Evolutionary conservation across 2,329 filamentous ascomycete genomes (phyloP).

Genomic region (Exophiala bonariae): DNA sequence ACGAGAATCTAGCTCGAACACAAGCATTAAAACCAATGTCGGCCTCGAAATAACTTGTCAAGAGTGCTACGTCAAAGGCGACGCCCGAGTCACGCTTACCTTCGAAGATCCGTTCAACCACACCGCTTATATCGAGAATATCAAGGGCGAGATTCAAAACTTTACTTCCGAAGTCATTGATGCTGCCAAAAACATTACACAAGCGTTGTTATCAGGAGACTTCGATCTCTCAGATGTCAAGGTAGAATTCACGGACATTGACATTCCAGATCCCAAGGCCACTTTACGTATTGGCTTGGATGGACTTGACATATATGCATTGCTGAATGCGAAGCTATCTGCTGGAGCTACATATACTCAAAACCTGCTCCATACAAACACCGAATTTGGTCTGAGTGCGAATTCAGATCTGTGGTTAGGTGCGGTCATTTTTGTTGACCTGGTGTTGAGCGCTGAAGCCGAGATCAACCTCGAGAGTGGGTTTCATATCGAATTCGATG

Average conservation of each 20-base stretch:
- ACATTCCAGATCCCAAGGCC: background rate
- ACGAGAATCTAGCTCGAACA: background rate
- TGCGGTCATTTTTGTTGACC: background rate
- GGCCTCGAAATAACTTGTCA: background rate
- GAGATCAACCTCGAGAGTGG: conserved; percentile 1
- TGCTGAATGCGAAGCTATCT: background rate
- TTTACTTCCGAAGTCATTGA: background rate
- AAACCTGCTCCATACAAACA: background rate
- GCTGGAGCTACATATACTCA: background rate
- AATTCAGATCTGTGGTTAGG: background rate
- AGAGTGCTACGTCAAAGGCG: background rate
- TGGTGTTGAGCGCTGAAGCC: background rate
- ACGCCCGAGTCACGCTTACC: background rate
- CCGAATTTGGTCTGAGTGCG: background rate
- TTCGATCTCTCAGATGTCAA: background rate
- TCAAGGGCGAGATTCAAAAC: background rate
- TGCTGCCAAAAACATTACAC: background rate
- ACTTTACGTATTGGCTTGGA: background rate
- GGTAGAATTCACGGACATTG: background rate
- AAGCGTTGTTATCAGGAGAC: background rate
- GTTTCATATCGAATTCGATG: conserved; percentile 3
- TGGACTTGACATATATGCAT: background rate
- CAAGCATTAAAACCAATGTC: background rate
- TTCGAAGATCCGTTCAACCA: background rate
- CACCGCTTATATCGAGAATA: background rate